A percentile compares a stretch with the other conserved stretches of the same genome.
Conservation (phyloP, 352 stramenopile species). For the Phytophthora cryptogea region DNA sequence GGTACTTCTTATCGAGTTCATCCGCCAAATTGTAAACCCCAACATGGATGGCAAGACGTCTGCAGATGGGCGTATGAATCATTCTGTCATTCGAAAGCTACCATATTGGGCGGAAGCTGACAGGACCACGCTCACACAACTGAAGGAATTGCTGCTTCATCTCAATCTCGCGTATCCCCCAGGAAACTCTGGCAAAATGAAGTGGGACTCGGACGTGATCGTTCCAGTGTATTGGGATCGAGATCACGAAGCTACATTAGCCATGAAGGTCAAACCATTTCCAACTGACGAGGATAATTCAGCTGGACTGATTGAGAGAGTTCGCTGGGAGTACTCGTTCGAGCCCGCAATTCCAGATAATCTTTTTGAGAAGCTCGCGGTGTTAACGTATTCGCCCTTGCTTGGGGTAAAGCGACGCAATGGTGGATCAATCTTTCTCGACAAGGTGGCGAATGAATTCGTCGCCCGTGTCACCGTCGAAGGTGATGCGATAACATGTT, state of each 20-base stretch:
- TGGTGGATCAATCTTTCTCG: slow-evolving; percentile 1
- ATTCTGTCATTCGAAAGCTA: slow-evolving; percentile 1
- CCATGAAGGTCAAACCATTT: slow-evolving; percentile 6
- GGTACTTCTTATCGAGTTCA: slow-evolving; percentile 14
- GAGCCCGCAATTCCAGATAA: slow-evolving; percentile 27
- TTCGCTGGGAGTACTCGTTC: slow-evolving; percentile 39
- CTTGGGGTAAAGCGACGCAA: slow-evolving; percentile 7
- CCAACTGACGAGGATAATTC: neutral
- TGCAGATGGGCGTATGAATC: neutral
- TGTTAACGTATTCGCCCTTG: slow-evolving; percentile 28
- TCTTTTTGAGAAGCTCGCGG: slow-evolving; percentile 38
- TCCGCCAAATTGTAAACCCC: slow-evolving; percentile 18
- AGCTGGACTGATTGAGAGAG: slow-evolving; percentile 5
- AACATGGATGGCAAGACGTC: neutral
- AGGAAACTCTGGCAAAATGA: slow-evolving; percentile 10
- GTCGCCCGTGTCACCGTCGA: slow-evolving; percentile 1
- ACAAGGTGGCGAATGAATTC: neutral
- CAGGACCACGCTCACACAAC: slow-evolving; percentile 2
- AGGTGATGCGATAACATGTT: neutral
- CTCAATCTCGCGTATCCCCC: slow-evolving; percentile 16
- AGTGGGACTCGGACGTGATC: slow-evolving; percentile 21
- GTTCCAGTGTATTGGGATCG: slow-evolving; percentile 21
- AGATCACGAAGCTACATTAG: slow-evolving; percentile 14
- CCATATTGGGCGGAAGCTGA: slow-evolving; percentile 5
- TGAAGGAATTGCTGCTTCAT: slow-evolving; percentile 18